Conservation (phyloP, 345 rosid species). For the Raphanus sativus region DNA sequence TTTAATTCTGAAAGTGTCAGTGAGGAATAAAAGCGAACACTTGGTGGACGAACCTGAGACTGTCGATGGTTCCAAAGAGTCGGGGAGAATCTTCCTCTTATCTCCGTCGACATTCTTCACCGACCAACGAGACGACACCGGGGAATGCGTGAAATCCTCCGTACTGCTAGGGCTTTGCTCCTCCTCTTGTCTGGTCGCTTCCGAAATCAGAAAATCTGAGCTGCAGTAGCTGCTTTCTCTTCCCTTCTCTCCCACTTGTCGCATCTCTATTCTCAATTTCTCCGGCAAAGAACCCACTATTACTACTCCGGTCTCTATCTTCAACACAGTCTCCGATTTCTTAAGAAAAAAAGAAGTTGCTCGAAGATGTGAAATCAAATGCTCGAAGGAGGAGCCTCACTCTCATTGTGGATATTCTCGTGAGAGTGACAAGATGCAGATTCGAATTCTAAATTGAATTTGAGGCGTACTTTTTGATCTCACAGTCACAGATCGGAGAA, state of each 20-base stretch:
- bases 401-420: too few relatives aligned
- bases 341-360: too few relatives aligned
- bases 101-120: constrained; percentile 42
- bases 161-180: constrained; percentile 59
- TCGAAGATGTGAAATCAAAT: too few relatives aligned
- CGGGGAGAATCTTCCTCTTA: constrained; percentile 43
- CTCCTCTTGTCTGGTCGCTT: constrained; percentile 47
- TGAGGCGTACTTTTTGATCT: too few relatives aligned
- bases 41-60: constrained; percentile 55
- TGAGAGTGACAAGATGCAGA: too few relatives aligned
- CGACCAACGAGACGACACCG: constrained; percentile 52
- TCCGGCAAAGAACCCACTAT: neutral
- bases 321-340: too few relatives aligned
- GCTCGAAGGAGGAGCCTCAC: too few relatives aligned
- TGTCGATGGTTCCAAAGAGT: constrained; percentile 32
- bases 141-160: constrained; percentile 63
- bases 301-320: too few relatives aligned
- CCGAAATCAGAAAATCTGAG: constrained; percentile 67
- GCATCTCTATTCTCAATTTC: constrained; percentile 41
- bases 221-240: constrained; percentile 68
- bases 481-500: too few relatives aligned
- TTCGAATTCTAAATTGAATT: too few relatives aligned
- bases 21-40: constrained; percentile 33
- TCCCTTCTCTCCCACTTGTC: constrained; percentile 45
- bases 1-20: neutral